phyloP scores from a whole-genome alignment of 2,329 filamentous ascomycete genomes.

The Talaromyces islandicus region DNA sequence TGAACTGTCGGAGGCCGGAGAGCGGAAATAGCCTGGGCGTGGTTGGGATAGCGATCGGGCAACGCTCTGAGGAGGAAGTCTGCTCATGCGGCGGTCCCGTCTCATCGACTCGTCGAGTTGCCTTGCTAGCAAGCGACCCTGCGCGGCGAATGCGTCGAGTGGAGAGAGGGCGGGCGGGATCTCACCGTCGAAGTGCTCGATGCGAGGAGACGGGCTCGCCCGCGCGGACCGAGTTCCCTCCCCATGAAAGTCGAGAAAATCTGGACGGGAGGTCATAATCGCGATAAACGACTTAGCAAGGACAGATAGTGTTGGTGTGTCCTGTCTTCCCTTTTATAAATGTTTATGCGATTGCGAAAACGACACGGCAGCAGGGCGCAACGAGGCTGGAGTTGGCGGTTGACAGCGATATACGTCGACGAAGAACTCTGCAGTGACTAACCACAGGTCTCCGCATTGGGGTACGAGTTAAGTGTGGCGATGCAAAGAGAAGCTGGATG shows the following conservation, averaged over 20 bases:
- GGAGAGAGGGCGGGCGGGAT: constrained; percentile 82
- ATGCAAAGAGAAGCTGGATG: neutral
- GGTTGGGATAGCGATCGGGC: constrained; percentile 74
- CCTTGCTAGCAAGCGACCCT: constrained; percentile 79
- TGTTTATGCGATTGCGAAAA: neutral
- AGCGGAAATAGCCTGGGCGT: constrained; percentile 75
- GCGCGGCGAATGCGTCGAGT: constrained; percentile 88
- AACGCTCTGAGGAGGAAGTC: constrained; percentile 75
- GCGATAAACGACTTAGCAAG: neutral
- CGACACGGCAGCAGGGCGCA: neutral
- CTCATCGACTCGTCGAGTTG: constrained; percentile 75
- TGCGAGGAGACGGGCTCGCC: constrained; percentile 55
- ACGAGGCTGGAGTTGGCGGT: neutral
- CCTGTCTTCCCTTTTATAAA: neutral
- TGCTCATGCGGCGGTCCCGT: constrained; percentile 72
- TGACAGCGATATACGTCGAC: neutral
- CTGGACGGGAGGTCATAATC: constrained; percentile 7
- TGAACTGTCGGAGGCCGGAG: constrained; percentile 53
- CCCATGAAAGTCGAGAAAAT: constrained; percentile 3
- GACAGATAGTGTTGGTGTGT: neutral
- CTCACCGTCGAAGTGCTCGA: constrained; percentile 68
- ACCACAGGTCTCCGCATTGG: neutral
- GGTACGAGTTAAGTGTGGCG: neutral
- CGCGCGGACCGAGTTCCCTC: constrained; percentile 1
- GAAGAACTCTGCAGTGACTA: neutral